Percentiles rank a stretch among this genome's conserved stretches.
phyloP scores from a whole-genome alignment of 345 rosid genomes.

The Aquilaria sinensis region DNA sequence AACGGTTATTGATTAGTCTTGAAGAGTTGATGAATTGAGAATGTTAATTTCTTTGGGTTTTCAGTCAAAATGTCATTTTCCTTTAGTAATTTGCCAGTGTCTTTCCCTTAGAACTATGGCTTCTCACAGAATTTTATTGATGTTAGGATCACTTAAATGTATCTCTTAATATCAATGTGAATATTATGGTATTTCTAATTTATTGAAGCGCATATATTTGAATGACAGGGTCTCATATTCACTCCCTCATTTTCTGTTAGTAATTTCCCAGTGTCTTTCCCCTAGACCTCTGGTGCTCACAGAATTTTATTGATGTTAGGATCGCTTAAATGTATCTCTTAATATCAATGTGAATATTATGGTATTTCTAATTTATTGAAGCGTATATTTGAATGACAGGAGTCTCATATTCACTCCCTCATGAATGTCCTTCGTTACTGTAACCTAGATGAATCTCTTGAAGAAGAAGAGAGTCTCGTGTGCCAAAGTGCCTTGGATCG shows the following conservation, averaged over 20 bases:
- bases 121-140: not conserved
- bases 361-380: not conserved
- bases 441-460: conserved; percentile 95
- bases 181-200: not conserved
- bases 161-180: too few relatives aligned
- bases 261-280: too few relatives aligned
- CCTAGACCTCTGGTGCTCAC: not conserved
- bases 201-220: conserved; percentile 5
- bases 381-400: conserved; percentile 42
- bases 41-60: too few relatives aligned
- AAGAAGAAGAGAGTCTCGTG: conserved; percentile 87
- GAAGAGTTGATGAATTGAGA: too few relatives aligned
- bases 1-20: too few relatives aligned
- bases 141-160: not conserved
- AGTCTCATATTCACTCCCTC: conserved; percentile 96
- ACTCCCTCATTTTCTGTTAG: conserved; percentile 46
- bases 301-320: not conserved
- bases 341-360: too few relatives aligned
- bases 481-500: conserved; percentile 73
- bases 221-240: conserved; percentile 91
- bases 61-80: conserved; percentile 17
- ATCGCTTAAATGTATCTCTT: not conserved
- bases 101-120: not conserved
- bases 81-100: too few relatives aligned
- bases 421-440: conserved; percentile 95